Evolutionary conservation across 2,329 filamentous ascomycete species (phyloP).

Genomic region (Aspergillus aculeatinus): DNA sequence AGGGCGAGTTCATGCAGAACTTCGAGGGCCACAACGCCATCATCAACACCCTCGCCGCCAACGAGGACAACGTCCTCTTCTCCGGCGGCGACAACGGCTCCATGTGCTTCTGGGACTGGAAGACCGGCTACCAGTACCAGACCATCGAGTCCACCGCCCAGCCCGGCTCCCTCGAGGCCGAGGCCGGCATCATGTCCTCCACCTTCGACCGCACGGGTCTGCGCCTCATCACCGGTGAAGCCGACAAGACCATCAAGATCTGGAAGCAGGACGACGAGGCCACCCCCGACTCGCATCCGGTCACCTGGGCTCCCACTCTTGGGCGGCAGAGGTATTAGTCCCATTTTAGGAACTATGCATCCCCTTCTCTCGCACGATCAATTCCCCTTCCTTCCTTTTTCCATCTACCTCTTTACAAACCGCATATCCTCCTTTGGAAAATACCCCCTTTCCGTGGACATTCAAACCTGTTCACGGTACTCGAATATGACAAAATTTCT

Average conservation of each 20-base stretch:
- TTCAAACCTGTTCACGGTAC: background rate
- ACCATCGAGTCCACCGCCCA: slow-evolving; percentile 87
- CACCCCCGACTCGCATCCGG: slow-evolving; percentile 83
- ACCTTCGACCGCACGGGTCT: slow-evolving; percentile 88
- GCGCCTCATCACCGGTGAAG: slow-evolving; percentile 88
- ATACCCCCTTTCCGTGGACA: background rate
- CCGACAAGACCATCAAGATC: slow-evolving; percentile 97
- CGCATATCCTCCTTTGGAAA: background rate
- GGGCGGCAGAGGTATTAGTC: slow-evolving; percentile 71
- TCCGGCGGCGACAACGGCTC: slow-evolving; percentile 94
- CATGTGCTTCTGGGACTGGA: slow-evolving; percentile 99
- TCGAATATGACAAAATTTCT: background rate
- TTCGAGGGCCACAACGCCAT: slow-evolving; percentile 96
- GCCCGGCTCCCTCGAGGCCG: slow-evolving; percentile 88
- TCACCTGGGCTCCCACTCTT: slow-evolving; percentile 86
- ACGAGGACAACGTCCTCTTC: slow-evolving; percentile 93
- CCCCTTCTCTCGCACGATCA: background rate
- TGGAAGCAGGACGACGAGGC: slow-evolving; percentile 94
- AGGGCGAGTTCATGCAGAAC: slow-evolving; percentile 98
- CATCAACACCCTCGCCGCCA: slow-evolving; percentile 90
- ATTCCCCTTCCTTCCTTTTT: slow-evolving; percentile 11
- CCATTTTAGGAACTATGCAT: background rate
- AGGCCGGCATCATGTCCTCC: slow-evolving; percentile 90
- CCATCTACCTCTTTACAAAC: slow-evolving; percentile 1
- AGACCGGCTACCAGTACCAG: slow-evolving; percentile 90